Evolutionary conservation across 257 asterid genomes (phyloP).

Genomic region (Solanum chmielewskii): DNA sequence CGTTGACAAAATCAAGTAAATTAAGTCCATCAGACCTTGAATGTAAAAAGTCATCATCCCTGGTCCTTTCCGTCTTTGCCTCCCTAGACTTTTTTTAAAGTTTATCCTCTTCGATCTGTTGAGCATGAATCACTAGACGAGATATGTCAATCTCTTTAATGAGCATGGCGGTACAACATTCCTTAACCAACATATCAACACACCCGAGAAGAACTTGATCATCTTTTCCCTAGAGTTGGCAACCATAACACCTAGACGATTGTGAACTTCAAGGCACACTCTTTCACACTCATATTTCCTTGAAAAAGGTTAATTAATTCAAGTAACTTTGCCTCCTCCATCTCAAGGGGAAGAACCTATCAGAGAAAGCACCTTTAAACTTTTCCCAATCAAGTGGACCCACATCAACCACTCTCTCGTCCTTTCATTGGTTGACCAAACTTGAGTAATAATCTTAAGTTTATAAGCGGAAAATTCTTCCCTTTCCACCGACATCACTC

Average conservation of each 20-base stretch:
- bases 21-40: not conserved
- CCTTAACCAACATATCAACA: not conserved
- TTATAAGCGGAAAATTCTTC: not conserved
- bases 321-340: not conserved
- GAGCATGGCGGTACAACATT: not conserved
- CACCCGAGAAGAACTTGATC: not conserved
- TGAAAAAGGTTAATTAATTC: not conserved
- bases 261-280: not conserved
- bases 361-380: not conserved
- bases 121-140: not conserved
- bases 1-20: not conserved
- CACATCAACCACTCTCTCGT: not conserved
- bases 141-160: not conserved
- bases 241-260: not conserved
- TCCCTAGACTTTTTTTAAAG: not conserved
- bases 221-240: not conserved
- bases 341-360: not conserved
- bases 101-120: not conserved
- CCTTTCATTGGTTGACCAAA: not conserved
- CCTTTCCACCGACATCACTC: not conserved
- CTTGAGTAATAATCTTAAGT: not conserved
- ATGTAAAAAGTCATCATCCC: not conserved
- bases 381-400: not conserved
- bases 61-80: not conserved
- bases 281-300: not conserved